Conservation (phyloP, 192 early-diverging fungal species). For the Gigaspora rosea region DNA sequence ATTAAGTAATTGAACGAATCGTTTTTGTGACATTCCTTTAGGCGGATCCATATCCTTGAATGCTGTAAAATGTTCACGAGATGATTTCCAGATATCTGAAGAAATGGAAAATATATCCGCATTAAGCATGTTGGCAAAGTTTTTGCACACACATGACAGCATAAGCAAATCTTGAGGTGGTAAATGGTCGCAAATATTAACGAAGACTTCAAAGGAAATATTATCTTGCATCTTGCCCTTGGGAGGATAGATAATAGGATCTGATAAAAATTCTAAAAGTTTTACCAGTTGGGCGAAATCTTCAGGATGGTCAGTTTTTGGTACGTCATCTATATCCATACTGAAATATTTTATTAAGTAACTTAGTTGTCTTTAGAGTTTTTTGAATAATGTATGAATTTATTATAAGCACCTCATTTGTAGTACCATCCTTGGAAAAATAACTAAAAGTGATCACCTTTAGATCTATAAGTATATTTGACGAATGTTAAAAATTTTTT, state of each 20-base stretch:
- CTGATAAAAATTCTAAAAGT: background rate
- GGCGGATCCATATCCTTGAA: slow-evolving; percentile 19
- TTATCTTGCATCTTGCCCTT: slow-evolving; percentile 4
- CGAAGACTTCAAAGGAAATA: slow-evolving; percentile 1
- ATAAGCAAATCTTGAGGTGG: slow-evolving; percentile 8
- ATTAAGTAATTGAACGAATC: slow-evolving; percentile 1
- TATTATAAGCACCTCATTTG: no score
- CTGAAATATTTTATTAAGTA: no score
- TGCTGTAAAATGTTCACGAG: background rate
- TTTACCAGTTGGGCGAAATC: background rate
- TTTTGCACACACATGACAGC: slow-evolving; percentile 14
- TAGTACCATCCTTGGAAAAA: no score
- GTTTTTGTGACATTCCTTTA: background rate
- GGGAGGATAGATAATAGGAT: slow-evolving; percentile 5
- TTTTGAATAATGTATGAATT: no score
- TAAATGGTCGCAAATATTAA: slow-evolving; percentile 15
- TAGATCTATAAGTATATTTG: no score
- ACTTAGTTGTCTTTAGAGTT: no score
- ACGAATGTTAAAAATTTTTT: no score
- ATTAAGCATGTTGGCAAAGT: slow-evolving; percentile 10
- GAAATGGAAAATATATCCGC: background rate
- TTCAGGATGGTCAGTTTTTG: background rate
- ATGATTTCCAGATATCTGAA: slow-evolving; percentile 11
- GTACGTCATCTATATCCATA: background rate
- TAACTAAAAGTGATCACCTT: no score